Evolutionary conservation across 305 asterid genomes (phyloP).

Genomic region (Euphrasia arctica): DNA sequence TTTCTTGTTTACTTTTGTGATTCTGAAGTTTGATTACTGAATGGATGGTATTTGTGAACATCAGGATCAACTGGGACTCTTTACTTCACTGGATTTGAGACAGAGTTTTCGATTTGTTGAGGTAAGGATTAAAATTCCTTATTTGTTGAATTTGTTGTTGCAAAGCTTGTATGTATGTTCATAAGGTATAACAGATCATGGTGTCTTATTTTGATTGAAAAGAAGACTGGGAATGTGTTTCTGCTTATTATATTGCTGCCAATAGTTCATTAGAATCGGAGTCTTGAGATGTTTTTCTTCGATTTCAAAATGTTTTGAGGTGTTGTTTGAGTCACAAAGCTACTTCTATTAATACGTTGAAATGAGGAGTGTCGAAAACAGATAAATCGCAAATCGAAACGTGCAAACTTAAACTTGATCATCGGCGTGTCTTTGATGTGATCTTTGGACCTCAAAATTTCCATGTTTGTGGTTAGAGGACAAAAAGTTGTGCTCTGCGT

Average conservation of each 20-base stretch:
- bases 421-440: background rate
- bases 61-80: slow-evolving; percentile 24
- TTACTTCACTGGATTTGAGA: slow-evolving; percentile 18
- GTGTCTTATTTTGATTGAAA: background rate
- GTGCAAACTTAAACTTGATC: background rate
- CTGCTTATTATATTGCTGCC: slow-evolving; percentile 1
- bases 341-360: background rate
- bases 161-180: background rate
- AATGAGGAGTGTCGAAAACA: background rate
- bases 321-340: background rate
- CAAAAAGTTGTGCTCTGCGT: background rate
- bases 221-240: background rate
- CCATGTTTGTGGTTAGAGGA: background rate
- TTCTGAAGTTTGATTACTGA: slow-evolving; percentile 19
- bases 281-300: background rate
- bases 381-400: background rate
- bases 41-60: slow-evolving; percentile 16
- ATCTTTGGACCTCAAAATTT: background rate
- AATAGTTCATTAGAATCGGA: background rate
- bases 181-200: background rate
- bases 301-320: background rate
- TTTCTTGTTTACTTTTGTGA: background rate
- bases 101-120: slow-evolving; percentile 17
- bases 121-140: slow-evolving; percentile 18
- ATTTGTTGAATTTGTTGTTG: background rate